Percentiles rank a stretch among this genome's conserved stretches.
phyloP scores from a whole-genome alignment of 371 early-diverging fungal species.

The Circinella minor region DNA sequence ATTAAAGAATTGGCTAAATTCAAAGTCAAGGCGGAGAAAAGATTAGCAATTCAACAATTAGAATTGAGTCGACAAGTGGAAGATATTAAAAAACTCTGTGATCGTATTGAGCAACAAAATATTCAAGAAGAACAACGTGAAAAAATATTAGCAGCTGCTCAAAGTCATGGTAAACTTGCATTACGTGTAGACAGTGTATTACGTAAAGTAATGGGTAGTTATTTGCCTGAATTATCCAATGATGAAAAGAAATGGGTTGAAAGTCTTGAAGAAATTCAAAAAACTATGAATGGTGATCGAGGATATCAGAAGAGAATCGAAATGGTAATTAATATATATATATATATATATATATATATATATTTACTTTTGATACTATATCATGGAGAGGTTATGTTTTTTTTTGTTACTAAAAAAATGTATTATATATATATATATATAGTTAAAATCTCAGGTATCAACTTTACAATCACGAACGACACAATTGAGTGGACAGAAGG shows the following conservation, averaged over 20 bases:
- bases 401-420: no score
- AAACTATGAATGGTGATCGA: conserved; percentile 21
- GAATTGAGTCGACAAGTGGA: conserved; percentile 23
- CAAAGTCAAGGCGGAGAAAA: conserved; percentile 4
- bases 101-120: conserved; percentile 10
- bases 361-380: not conserved
- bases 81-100: conserved; percentile 5
- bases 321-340: conserved; percentile 21
- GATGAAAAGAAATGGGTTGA: conserved; percentile 32
- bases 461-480: not conserved
- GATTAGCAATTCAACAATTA: conserved; percentile 19
- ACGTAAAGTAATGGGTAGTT: conserved; percentile 15
- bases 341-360: not conserved
- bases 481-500: conserved; percentile 1
- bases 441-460: conserved; percentile 1
- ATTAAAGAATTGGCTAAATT: conserved; percentile 17
- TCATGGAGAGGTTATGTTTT: not conserved
- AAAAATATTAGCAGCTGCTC: conserved; percentile 17
- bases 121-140: conserved; percentile 9
- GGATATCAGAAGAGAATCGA: conserved; percentile 22
- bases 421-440: not conserved
- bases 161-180: conserved; percentile 21
- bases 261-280: conserved; percentile 22
- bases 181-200: conserved; percentile 27
- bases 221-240: conserved; percentile 20